Percentiles rank a stretch among this genome's conserved stretches.
phyloP scores from a whole-genome alignment of 1,139 yeast species.

The Zhuliangozyma parablackwelliae region DNA sequence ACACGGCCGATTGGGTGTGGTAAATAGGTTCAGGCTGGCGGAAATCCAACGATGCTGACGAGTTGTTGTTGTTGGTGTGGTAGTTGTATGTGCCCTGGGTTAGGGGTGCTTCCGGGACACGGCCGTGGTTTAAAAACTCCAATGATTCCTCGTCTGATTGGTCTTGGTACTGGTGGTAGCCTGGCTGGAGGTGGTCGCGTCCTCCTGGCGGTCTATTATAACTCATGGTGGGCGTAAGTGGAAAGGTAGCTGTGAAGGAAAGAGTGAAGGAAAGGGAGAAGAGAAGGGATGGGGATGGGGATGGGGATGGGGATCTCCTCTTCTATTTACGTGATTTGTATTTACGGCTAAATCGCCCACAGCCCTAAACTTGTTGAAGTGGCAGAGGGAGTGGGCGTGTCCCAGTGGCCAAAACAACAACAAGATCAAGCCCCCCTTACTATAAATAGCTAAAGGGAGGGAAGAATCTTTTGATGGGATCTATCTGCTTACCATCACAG shows the following conservation, averaged over 20 bases:
- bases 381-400: no score
- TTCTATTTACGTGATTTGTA: no score
- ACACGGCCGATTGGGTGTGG: constrained; percentile 9
- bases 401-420: no score
- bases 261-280: background rate
- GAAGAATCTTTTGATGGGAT: no score
- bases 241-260: background rate
- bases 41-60: constrained; percentile 25
- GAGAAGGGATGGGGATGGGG: no score
- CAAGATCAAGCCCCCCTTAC: no score
- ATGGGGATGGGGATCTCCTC: no score
- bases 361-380: no score
- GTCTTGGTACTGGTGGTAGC: constrained; percentile 4
- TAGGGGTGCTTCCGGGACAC: constrained; percentile 11
- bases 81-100: constrained; percentile 17
- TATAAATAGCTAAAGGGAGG: no score
- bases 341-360: no score
- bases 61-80: constrained; percentile 10
- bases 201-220: constrained; percentile 5
- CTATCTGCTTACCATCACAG: no score
- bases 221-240: constrained; percentile 6
- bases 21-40: constrained; percentile 31
- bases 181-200: constrained; percentile 5
- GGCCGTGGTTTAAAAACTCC: constrained; percentile 6
- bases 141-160: constrained; percentile 7